Evolutionary conservation across 176 grass and related monocot genomes (phyloP), one percentile per base, ranked within the genome.

Genomic region (Eleusine coracana): DNA sequence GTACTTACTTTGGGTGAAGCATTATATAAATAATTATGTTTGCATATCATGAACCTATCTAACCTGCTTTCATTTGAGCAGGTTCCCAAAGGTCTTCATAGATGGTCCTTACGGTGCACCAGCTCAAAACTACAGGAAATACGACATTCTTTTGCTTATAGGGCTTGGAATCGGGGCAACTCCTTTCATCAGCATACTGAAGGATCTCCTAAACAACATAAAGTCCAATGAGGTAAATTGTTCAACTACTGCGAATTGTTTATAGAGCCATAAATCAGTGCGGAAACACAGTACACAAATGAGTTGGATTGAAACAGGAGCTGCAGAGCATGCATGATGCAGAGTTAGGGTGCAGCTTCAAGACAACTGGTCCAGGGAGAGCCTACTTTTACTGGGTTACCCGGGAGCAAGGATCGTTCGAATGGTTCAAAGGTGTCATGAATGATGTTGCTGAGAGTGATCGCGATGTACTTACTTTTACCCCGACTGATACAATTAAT

Each of bases 341-440:
- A 72, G 89, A 92, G 78, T 82, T 90, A 78, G 80, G 77, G 10
- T 63, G 60, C 71, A 84, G 76, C 85, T 86, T 85, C 67, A 89
- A 95, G 84, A 86, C 83, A 69, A 88, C 89, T 72, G 87, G 80
- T 25, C 97, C 97, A 65, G 93, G 93, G 62, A 94, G 93, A 84
- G 97, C 97, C 39, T 99, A 99, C 69, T 99, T 99, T 77, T 99
- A 99, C 84, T 99, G 91, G 91, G 93, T 99, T 31, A 99, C 97
- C 50, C 93, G 97, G 81, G 93, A 99, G 76, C 93, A 99, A 85
- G 97, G 97, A 37, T 99, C 97, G 6, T 99, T 99, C 44, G 93
- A 99, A 67, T 99, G 97, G 97, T 99, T 99, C 80, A 99, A 96
- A 92, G 83, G 97, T 68, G 97, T 99, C 85, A 96, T 99, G 97